phyloP scores from a whole-genome alignment of 306 rosid species.

The Pyrus communis region DNA sequence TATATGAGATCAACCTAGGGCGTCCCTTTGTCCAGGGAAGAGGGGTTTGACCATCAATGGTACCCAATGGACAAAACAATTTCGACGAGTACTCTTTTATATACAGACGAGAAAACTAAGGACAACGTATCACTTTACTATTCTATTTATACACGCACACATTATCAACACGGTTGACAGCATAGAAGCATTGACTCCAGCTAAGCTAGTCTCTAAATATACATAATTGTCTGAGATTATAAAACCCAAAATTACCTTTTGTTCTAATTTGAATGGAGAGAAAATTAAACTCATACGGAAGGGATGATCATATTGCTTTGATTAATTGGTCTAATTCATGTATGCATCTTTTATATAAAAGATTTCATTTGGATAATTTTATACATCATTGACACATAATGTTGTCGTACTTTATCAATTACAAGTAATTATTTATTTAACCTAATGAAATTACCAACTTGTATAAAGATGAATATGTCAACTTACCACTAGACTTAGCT shows the following conservation, averaged over 20 bases:
- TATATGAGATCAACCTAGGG: constrained; percentile 1
- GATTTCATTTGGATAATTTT: too few species aligned
- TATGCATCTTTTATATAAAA: too few species aligned
- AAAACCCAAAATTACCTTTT: not conserved
- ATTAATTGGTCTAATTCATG: not conserved
- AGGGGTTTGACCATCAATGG: constrained; percentile 7
- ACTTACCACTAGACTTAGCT: not conserved
- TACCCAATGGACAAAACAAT: not conserved
- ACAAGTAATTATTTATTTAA: too few species aligned
- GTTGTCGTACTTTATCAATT: too few species aligned
- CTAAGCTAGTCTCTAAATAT: not conserved
- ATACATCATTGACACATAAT: too few species aligned
- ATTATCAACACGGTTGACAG: not conserved
- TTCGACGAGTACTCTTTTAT: not conserved
- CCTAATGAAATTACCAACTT: not conserved
- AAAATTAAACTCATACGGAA: not conserved
- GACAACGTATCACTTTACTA: not conserved
- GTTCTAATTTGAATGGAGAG: not conserved
- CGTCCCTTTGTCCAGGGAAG: not conserved
- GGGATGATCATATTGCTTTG: not conserved
- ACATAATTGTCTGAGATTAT: not conserved
- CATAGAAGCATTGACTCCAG: not conserved
- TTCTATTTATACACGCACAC: not conserved
- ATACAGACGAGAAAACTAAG: not conserved
- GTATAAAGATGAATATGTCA: not conserved